Evolutionary conservation across 768 basidiomycete species (phyloP), one percentile per base, ranked within the genome.

Genomic region (Tulasnella sp.): DNA sequence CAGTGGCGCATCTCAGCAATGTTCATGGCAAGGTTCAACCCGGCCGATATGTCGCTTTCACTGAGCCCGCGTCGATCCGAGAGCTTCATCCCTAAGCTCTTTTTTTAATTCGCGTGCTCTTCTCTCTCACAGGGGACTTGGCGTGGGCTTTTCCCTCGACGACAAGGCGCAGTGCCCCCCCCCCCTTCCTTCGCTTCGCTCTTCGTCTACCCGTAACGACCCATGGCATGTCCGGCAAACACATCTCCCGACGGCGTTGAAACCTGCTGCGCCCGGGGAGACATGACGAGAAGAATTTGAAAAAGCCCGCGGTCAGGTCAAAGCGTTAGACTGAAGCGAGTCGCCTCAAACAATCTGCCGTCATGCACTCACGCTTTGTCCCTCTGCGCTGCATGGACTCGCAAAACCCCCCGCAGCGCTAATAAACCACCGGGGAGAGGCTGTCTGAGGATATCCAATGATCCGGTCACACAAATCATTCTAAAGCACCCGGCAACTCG

Each of bases 41-140:
- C 34, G 64, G 64, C 64, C 64, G 28, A 69, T 69, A 69, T 69
- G 64, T 28, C 64, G 64, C 64, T 69, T 54, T 54, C 54, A 54
- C 54, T 54, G 64, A 69, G 64, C 64, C 28, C 64, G 64, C 64
- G 64, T 69, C 64, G 64, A 31, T 37, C 64, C 64, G 64, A 69
- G 64, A 28, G 64, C 34, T 28, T 14, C 54, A n/a, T 18, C 64
- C 64, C 64, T 31, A 69, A 28, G 64, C 14, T 31, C 1, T 9
- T 22, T 60, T 22, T 28, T 28, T 69, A 18, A 37, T 69, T 34
- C 64, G 64, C 31, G 28, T 69, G 18, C 28, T 37, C 37, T 16
- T n/a, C 34, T 28, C 64, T 69, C 64, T 69, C 64, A 69, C 64
- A 69, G 64, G 64, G 64, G 64, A 69, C 64, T 69, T 37, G 64